phyloP scores from a whole-genome alignment of 2,329 filamentous ascomycete genomes.

The Ophiostoma sp. region DNA sequence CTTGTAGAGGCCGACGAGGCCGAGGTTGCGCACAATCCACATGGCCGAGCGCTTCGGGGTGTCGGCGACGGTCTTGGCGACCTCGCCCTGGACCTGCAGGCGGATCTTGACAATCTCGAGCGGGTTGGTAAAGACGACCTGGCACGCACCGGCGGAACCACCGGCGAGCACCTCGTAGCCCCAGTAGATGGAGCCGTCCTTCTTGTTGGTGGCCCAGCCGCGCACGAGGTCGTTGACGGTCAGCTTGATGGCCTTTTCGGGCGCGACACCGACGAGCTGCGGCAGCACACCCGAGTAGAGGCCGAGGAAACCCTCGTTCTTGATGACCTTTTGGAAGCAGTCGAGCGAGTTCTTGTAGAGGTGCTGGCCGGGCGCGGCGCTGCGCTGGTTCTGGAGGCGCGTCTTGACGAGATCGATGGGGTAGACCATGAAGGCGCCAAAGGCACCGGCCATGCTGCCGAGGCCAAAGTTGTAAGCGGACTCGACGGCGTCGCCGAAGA shows the following conservation, averaged over 20 bases:
- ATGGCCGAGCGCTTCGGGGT: conserved; percentile 85
- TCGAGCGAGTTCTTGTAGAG: conserved; percentile 97
- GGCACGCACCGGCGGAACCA: conserved; percentile 83
- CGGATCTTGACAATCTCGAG: conserved; percentile 99
- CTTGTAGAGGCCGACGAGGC: conserved; percentile 93
- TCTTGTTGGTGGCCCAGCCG: conserved; percentile 60
- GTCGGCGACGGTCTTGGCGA: conserved; percentile 78
- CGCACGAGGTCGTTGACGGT: conserved; percentile 95
- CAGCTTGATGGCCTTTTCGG: conserved; percentile 98
- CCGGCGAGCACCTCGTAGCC: conserved; percentile 76
- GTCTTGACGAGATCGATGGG: conserved; percentile 99
- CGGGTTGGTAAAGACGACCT: conserved; percentile 98
- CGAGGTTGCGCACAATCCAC: conserved; percentile 95
- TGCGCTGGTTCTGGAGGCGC: conserved; percentile 93
- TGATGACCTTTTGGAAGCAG: conserved; percentile 86
- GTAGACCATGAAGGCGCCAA: conserved; percentile 99
- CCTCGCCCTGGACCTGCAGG: conserved; percentile 92
- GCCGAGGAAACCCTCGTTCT: conserved; percentile 83
- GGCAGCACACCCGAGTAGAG: conserved; percentile 93
- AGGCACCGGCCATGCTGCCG: conserved; percentile 86
- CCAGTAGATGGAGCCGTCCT: conserved; percentile 66
- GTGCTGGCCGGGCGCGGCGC: conserved; percentile 71
- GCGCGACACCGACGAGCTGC: conserved; percentile 95
- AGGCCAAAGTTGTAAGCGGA: conserved; percentile 87
- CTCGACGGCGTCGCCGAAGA: conserved; percentile 62